These are phyloP conservation scores for Wickerhamomyces ciferrii DNA, from an alignment of 805 yeast species.

Conservation along the genomic window DNA sequence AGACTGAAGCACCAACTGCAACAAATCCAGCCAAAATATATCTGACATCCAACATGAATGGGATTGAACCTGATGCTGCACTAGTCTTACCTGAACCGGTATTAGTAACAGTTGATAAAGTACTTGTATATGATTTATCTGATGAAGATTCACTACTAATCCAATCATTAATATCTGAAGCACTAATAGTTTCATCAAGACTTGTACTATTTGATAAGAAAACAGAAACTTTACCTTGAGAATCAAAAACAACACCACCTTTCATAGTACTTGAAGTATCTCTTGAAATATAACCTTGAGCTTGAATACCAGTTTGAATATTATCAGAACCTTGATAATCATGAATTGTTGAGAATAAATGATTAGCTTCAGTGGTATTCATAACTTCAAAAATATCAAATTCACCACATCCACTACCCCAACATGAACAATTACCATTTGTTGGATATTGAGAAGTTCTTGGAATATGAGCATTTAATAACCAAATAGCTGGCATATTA, in stretches of 20 bases:
- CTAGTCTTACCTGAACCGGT: slow-evolving; percentile 27
- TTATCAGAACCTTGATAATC: slow-evolving; percentile 70
- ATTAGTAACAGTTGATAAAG: slow-evolving; percentile 29
- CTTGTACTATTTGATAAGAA: slow-evolving; percentile 51
- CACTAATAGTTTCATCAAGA: slow-evolving; percentile 40
- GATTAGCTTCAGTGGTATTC: slow-evolving; percentile 51
- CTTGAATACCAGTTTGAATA: slow-evolving; percentile 55
- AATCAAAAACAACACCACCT: slow-evolving; percentile 70
- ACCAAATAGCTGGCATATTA: slow-evolving; percentile 76
- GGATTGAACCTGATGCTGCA: slow-evolving; percentile 5
- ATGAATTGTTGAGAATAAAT: slow-evolving; percentile 65
- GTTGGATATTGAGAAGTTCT: slow-evolving; percentile 68
- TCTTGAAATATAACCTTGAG: slow-evolving; percentile 53
- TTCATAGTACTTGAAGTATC: slow-evolving; percentile 44
- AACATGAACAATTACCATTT: slow-evolving; percentile 63
- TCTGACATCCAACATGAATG: slow-evolving; percentile 14
- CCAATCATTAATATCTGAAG: slow-evolving; percentile 40
- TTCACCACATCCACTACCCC: slow-evolving; percentile 79
- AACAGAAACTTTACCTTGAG: slow-evolving; percentile 54
- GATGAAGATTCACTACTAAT: slow-evolving; percentile 27
- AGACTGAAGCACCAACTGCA: slow-evolving; percentile 10
- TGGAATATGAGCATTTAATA: slow-evolving; percentile 66
- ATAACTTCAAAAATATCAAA: slow-evolving; percentile 72
- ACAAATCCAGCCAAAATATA: slow-evolving; percentile 17
- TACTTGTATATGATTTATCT: slow-evolving; percentile 24